A percentile compares a stretch with the other conserved stretches of the same genome.
phyloP scores from a whole-genome alignment of 1,284 basidiomycete species.

The Phellinidium pouzarii region DNA sequence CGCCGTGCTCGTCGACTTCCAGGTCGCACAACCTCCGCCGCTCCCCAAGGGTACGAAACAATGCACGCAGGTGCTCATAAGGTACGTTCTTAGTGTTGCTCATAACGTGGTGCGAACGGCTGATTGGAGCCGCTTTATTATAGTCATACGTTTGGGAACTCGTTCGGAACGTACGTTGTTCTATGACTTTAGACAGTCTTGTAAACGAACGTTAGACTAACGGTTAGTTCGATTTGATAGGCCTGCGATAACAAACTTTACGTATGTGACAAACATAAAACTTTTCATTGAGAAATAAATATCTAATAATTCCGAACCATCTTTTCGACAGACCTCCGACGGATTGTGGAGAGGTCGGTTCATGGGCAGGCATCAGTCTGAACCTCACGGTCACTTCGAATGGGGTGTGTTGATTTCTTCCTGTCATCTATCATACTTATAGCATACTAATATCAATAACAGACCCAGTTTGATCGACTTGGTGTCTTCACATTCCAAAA shows the following conservation, averaged over 20 bases:
- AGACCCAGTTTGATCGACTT: conserved; percentile 68
- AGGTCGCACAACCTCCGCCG: conserved; percentile 63
- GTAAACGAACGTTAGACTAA: too few relatives aligned
- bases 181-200: not conserved
- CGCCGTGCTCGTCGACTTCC: conserved; percentile 58
- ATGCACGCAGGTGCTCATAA: conserved; percentile 58
- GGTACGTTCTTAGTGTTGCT: conserved; percentile 36
- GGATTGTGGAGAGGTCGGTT: conserved; percentile 61
- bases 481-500: conserved; percentile 69
- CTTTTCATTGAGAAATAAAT: not conserved
- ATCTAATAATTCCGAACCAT: not conserved
- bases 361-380: conserved; percentile 69
- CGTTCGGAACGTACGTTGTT: conserved; percentile 49
- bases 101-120: conserved; percentile 12
- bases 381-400: conserved; percentile 76
- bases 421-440: too few relatives aligned
- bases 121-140: conserved; percentile 4
- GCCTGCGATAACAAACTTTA: conserved; percentile 57
- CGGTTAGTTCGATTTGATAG: too few relatives aligned
- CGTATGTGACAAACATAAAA: conserved; percentile 34
- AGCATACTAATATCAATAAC: too few relatives aligned
- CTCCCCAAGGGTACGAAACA: conserved; percentile 50
- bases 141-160: conserved; percentile 67
- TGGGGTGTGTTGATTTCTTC: conserved; percentile 39
- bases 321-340: conserved; percentile 54